phyloP scores from a whole-genome alignment of 805 yeast genomes.

The Metschnikowia bowlesiae region DNA sequence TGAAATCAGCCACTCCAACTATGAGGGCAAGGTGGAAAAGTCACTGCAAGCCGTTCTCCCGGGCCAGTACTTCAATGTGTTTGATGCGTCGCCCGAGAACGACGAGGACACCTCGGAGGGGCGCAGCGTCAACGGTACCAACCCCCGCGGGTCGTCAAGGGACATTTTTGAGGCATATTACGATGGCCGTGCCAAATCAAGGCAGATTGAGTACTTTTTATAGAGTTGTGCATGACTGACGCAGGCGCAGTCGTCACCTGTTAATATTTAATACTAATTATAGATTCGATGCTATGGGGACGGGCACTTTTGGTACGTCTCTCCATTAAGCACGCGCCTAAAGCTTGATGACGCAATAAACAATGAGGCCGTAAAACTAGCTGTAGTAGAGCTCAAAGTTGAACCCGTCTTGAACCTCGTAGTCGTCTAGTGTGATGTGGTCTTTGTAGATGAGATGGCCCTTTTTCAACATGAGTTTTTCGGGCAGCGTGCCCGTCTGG shows the following conservation, averaged over 20 bases:
- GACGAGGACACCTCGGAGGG: constrained; percentile 50
- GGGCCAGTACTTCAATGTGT: constrained; percentile 80
- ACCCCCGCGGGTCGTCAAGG: constrained; percentile 5
- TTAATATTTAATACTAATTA: background rate
- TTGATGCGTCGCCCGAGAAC: constrained; percentile 96
- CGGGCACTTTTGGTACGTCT: too few relatives aligned
- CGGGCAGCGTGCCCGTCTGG: constrained; percentile 74
- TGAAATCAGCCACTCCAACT: constrained; percentile 60
- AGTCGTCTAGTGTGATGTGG: constrained; percentile 89
- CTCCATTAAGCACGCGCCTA: too few relatives aligned
- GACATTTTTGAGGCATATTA: constrained; percentile 27
- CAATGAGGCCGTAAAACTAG: constrained; percentile 17
- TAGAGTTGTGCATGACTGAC: constrained; percentile 15
- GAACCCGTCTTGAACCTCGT: constrained; percentile 87
- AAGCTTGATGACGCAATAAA: too few relatives aligned
- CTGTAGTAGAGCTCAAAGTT: constrained; percentile 80
- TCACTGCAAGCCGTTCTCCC: constrained; percentile 28
- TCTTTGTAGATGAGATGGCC: constrained; percentile 83
- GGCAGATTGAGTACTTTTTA: constrained; percentile 51
- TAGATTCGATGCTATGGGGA: background rate
- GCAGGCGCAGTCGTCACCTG: constrained; percentile 2
- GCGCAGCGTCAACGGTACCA: constrained; percentile 35
- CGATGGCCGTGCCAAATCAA: constrained; percentile 24
- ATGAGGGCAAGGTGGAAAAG: constrained; percentile 20
- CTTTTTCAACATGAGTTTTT: constrained; percentile 68